Conservation (phyloP, 2,329 filamentous ascomycete genomes). For the Helotiales sp. region DNA sequence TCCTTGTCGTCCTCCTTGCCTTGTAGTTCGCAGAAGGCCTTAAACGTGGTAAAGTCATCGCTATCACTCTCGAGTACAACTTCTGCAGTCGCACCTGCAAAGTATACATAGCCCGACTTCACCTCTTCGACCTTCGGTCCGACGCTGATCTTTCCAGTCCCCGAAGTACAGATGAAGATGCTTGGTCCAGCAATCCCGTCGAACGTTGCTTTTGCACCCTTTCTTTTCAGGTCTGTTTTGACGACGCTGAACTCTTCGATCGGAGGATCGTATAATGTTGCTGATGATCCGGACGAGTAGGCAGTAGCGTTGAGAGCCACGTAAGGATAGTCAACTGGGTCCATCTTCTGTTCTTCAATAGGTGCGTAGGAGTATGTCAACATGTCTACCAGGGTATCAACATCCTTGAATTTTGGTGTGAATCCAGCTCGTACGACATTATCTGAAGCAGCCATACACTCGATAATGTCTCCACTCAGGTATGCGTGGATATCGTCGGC, state of each 20-base stretch:
- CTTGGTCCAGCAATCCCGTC: slow-evolving; percentile 85
- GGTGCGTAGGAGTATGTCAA: slow-evolving; percentile 95
- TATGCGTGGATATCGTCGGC: slow-evolving; percentile 99
- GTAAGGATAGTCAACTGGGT: slow-evolving; percentile 81
- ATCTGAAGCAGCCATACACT: slow-evolving; percentile 99
- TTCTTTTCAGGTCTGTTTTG: slow-evolving; percentile 69
- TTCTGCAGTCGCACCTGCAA: slow-evolving; percentile 86
- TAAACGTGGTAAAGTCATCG: slow-evolving; percentile 82
- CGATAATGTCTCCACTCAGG: slow-evolving; percentile 88
- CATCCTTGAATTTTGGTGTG: slow-evolving; percentile 98
- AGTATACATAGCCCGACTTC: slow-evolving; percentile 73
- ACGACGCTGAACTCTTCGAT: slow-evolving; percentile 96
- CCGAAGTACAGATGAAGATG: slow-evolving; percentile 86
- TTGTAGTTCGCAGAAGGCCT: slow-evolving; percentile 87
- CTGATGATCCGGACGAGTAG: slow-evolving; percentile 74
- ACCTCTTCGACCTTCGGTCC: slow-evolving; percentile 78
- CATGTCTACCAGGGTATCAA: slow-evolving; percentile 83
- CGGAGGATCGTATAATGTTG: slow-evolving; percentile 85
- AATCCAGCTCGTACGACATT: slow-evolving; percentile 97
- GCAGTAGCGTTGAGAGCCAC: slow-evolving; percentile 77
- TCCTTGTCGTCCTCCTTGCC: slow-evolving; percentile 36
- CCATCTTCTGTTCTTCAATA: slow-evolving; percentile 93
- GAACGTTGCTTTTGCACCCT: slow-evolving; percentile 81
- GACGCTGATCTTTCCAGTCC: slow-evolving; percentile 80
- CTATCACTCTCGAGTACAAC: slow-evolving; percentile 72